Evolutionary conservation across 192 early-diverging fungal genomes (phyloP).

Genomic region (Geranomyces michiganensis): DNA sequence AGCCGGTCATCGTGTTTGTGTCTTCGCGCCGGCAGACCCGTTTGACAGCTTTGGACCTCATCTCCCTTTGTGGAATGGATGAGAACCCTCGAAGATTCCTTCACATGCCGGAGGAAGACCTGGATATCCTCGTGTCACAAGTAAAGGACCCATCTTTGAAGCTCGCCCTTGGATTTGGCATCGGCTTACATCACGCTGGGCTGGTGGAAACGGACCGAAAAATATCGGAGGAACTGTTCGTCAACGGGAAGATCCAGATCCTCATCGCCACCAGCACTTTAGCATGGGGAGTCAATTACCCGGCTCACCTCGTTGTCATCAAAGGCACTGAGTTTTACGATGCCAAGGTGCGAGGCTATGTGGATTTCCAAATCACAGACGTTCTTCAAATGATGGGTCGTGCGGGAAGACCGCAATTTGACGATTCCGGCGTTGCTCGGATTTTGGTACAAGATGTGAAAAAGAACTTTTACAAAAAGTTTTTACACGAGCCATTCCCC

Average conservation of each 20-base stretch:
- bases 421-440: slow-evolving; percentile 86
- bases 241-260: slow-evolving; percentile 93
- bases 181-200: slow-evolving; percentile 97
- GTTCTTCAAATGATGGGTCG: slow-evolving; percentile 99
- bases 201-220: slow-evolving; percentile 84
- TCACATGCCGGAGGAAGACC: slow-evolving; percentile 77
- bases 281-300: slow-evolving; percentile 98
- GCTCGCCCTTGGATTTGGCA: slow-evolving; percentile 87
- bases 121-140: slow-evolving; percentile 70
- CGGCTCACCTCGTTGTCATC: slow-evolving; percentile 95
- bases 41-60: slow-evolving; percentile 94
- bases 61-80: slow-evolving; percentile 88
- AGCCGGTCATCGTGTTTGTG: slow-evolving; percentile 98
- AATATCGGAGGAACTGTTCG: slow-evolving; percentile 91
- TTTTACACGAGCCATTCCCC: slow-evolving; percentile 87
- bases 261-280: slow-evolving; percentile 93
- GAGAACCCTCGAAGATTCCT: slow-evolving; percentile 91
- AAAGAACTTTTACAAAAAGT: slow-evolving; percentile 98
- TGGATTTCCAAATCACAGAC: slow-evolving; percentile 97
- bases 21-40: slow-evolving; percentile 96
- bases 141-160: slow-evolving; percentile 82
- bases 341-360: slow-evolving; percentile 84
- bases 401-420: slow-evolving; percentile 95
- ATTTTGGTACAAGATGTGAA: slow-evolving; percentile 95
- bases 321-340: slow-evolving; percentile 99